Evolutionary conservation across 139 green algal genomes (phyloP), one percentile per base, ranked within the genome.

Genomic region (Picochlorum sp.): DNA sequence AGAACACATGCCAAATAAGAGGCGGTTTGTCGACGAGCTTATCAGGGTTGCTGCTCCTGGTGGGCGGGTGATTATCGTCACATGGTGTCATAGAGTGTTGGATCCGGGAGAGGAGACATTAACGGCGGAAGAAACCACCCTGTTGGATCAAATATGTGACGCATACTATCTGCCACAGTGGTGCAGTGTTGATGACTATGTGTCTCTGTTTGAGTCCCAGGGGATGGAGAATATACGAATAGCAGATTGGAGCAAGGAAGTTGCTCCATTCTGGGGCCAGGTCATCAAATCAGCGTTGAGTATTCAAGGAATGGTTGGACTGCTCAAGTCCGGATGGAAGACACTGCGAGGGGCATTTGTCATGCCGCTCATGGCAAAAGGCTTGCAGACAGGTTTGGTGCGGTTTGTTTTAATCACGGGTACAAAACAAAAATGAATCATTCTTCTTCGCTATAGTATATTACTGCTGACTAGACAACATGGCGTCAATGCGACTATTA

Each of bases 151-250:
- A 49, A 98, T 99, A 70, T 95, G 86, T 72, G 83, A 94, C 51
- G 94, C 91, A 0, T 99, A 99, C 79, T 98, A 97, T 79, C 84
- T 99, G 44, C 94, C 94, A 9, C 72, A 75, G 6, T 99, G 94
- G 94, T 97, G 90, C 81, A 93, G 82, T 16, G 50, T 89, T 10
- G 79, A 75, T 9, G 92, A 98, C 64, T 99, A 99, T 72, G 41
- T 83, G 61, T 16, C 49, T 4, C 71, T 97, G 3, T 87, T 90
- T 49, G 24, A 74, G 49, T 70, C 68, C 23, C 21, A 71, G 18
- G 82, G 82, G 1, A 28, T 85, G 14, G 61, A 60, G 82, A 79
- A 85, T 65, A 75, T 95, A 15, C 79, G 67, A 14, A 81, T 63
- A 1, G 80, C 70, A 0, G 92, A 98, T 72, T 98, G 92, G 92